Evolutionary conservation across 306 rosid species (phyloP).

Genomic region (Cicer cuneatum): DNA sequence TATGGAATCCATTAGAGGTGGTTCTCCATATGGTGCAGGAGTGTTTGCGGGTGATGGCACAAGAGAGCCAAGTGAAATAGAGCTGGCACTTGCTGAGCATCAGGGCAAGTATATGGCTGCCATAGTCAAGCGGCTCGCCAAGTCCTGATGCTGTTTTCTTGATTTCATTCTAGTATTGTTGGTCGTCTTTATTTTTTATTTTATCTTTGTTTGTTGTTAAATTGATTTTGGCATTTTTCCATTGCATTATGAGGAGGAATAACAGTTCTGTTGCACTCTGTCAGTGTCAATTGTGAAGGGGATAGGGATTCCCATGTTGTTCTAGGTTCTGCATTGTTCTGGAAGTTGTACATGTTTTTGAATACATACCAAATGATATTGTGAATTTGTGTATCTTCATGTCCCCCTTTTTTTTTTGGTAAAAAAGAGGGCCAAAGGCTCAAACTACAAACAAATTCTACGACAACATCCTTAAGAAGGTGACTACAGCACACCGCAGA

Average conservation of each 20-base stretch:
- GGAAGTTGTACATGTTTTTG: constrained; percentile 44
- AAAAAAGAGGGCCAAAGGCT: too few species aligned
- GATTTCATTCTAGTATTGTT: constrained; percentile 50
- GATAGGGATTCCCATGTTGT: constrained; percentile 40
- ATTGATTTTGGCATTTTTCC: constrained; percentile 52
- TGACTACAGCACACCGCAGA: too few species aligned
- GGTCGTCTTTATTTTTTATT: constrained; percentile 27
- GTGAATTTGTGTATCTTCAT: constrained; percentile 40
- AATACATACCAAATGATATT: constrained; percentile 11
- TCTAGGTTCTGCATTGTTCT: constrained; percentile 43
- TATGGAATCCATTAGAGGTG: constrained; percentile 87
- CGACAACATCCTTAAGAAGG: too few species aligned
- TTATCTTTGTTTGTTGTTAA: constrained; percentile 35
- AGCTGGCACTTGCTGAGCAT: constrained; percentile 88
- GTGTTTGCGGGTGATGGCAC: constrained; percentile 92
- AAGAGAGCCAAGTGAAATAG: constrained; percentile 81
- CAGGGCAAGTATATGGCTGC: constrained; percentile 96
- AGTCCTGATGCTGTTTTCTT: constrained; percentile 50
- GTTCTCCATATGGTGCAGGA: constrained; percentile 95
- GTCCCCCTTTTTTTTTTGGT: background rate
- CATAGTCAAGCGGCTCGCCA: constrained; percentile 73
- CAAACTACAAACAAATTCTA: too few species aligned
- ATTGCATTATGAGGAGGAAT: constrained; percentile 32
- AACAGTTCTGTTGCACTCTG: constrained; percentile 18
- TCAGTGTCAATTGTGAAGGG: constrained; percentile 34